Evolutionary conservation across 2,329 filamentous ascomycete species (phyloP).

Genomic region (Aspergillus sp.): DNA sequence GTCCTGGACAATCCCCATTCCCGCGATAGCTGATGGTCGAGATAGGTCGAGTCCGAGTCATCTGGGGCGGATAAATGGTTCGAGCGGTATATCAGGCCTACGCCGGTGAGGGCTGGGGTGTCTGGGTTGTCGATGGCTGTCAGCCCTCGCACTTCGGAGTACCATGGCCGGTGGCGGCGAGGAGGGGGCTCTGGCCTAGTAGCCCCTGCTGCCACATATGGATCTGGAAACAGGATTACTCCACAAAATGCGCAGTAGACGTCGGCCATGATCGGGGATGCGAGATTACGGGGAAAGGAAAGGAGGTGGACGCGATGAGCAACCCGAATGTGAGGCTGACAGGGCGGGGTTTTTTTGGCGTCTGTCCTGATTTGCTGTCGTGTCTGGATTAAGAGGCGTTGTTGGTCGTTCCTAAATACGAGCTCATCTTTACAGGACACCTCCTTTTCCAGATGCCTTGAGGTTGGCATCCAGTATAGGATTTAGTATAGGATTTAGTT

Average conservation of each 20-base stretch:
- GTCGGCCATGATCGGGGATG: background rate
- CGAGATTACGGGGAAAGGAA: too few relatives aligned
- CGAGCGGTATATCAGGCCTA: background rate
- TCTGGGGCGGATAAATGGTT: background rate
- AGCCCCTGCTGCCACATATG: background rate
- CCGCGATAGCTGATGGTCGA: background rate
- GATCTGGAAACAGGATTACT: conserved; percentile 9
- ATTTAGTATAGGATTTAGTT: too few relatives aligned
- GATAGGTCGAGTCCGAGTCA: background rate
- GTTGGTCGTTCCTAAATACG: too few relatives aligned
- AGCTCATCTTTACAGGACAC: too few relatives aligned
- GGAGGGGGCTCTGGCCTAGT: background rate
- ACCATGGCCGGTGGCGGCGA: conserved; percentile 10
- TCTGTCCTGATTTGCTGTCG: too few relatives aligned
- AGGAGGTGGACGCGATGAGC: too few relatives aligned
- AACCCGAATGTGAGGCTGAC: too few relatives aligned
- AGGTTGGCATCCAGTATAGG: too few relatives aligned
- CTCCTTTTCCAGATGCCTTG: too few relatives aligned
- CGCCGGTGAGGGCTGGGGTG: background rate
- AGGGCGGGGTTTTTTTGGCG: too few relatives aligned
- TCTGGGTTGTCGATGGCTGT: background rate
- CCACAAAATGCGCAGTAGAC: conserved; percentile 14
- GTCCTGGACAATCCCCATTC: background rate
- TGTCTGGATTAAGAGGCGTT: too few relatives aligned
- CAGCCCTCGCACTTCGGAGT: conserved; percentile 11